Evolutionary conservation across 2,329 filamentous ascomycete genomes (phyloP).

Genomic region (Aspergillus sp.): DNA sequence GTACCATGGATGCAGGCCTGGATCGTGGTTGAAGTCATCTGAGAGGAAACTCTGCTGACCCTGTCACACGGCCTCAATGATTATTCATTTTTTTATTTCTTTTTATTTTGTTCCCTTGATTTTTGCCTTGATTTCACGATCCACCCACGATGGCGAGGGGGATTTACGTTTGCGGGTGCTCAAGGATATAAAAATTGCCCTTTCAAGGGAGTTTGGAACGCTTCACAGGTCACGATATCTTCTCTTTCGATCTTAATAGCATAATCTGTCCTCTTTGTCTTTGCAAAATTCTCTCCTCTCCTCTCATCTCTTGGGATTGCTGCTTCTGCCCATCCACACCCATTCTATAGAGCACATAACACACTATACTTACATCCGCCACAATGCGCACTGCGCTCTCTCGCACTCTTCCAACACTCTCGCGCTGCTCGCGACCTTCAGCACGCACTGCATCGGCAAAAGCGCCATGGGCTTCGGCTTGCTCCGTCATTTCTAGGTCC

Average conservation of each 20-base stretch:
- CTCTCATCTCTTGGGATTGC: neutral
- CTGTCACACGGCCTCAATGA: constrained; percentile 32
- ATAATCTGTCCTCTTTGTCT: neutral
- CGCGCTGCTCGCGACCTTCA: constrained; percentile 6
- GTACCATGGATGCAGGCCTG: constrained; percentile 31
- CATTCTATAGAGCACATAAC: constrained; percentile 6
- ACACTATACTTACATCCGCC: constrained; percentile 9
- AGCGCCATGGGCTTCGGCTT: constrained; percentile 13
- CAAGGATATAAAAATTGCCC: constrained; percentile 28
- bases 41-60: constrained; percentile 30
- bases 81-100: constrained; percentile 21
- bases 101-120: constrained; percentile 3
- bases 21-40: constrained; percentile 31
- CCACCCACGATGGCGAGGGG: neutral
- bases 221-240: neutral
- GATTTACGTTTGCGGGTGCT: constrained; percentile 9
- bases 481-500: constrained; percentile 26
- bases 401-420: constrained; percentile 18
- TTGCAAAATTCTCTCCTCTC: neutral
- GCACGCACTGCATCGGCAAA: constrained; percentile 17
- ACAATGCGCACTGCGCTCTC: constrained; percentile 25
- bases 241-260: neutral
- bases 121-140: constrained; percentile 1
- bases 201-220: constrained; percentile 3
- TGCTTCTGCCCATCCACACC: neutral